A percentile compares a stretch with the other conserved stretches of the same genome.
Conservation (phyloP, 2,329 filamentous ascomycete genomes). For the Epichloe glyceriae region DNA sequence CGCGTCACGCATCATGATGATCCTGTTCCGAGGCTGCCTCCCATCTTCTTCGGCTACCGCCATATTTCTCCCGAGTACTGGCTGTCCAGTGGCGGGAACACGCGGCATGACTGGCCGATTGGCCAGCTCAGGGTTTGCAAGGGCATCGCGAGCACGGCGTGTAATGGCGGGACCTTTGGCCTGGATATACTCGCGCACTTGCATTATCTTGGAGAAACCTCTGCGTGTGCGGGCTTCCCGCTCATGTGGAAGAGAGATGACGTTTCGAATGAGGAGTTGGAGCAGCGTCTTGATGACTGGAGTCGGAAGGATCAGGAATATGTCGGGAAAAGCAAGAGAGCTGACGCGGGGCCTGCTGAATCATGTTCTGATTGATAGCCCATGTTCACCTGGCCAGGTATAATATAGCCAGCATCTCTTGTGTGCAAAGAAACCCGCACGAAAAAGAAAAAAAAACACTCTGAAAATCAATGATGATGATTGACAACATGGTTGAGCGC, state of each 20-base stretch:
- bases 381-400: too few species aligned
- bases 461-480: too few species aligned
- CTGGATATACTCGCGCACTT: conserved; percentile 32
- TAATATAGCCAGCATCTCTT: too few species aligned
- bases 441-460: too few species aligned
- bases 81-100: conserved; percentile 27
- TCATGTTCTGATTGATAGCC: too few species aligned
- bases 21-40: conserved; percentile 54
- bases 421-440: too few species aligned
- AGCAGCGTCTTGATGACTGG: conserved; percentile 20
- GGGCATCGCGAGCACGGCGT: conserved; percentile 32
- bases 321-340: not conserved
- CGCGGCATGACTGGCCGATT: conserved; percentile 23
- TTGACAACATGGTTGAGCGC: too few species aligned
- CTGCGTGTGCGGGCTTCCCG: conserved; percentile 23
- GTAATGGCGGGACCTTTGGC: conserved; percentile 37
- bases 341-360: not conserved
- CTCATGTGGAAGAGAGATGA: conserved; percentile 15
- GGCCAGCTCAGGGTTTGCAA: conserved; percentile 32
- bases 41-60: conserved; percentile 44
- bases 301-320: not conserved
- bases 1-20: conserved; percentile 57
- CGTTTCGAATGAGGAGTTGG: conserved; percentile 24
- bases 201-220: conserved; percentile 34
- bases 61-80: conserved; percentile 63